phyloP scores from a whole-genome alignment of 2,329 filamentous ascomycete genomes.

The Arthrobotrys sphaeroides region DNA sequence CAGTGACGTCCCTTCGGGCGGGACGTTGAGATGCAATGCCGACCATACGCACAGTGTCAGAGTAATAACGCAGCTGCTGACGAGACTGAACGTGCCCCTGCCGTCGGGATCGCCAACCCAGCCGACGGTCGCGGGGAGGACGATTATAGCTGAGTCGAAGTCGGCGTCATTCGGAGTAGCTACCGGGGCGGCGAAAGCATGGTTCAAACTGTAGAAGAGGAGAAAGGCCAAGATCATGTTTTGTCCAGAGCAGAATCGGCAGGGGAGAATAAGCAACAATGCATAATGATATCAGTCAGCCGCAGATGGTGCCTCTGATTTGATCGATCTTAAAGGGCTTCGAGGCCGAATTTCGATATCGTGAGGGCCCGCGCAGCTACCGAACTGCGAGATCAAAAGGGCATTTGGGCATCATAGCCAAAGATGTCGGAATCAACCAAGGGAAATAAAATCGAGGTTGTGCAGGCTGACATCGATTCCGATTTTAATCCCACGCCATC shows the following conservation, averaged over 20 bases:
- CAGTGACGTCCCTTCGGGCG: constrained; percentile 40
- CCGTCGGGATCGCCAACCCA: constrained; percentile 57
- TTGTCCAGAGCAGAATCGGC: constrained; percentile 15
- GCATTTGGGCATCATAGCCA: neutral
- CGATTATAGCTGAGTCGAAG: neutral
- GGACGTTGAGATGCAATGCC: constrained; percentile 62
- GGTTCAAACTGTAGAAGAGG: constrained; percentile 9
- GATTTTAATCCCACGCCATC: constrained; percentile 19
- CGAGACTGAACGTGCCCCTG: constrained; percentile 59
- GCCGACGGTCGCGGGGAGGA: constrained; percentile 22
- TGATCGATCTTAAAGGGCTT: no score
- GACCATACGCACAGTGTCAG: constrained; percentile 61
- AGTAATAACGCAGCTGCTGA: constrained; percentile 60
- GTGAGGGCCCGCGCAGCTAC: neutral
- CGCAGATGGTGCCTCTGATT: neutral
- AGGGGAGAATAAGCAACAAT: constrained; percentile 1
- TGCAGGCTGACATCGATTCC: constrained; percentile 5
- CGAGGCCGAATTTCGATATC: neutral
- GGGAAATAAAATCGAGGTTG: constrained; percentile 1
- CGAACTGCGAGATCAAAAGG: neutral
- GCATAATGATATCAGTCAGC: constrained; percentile 16
- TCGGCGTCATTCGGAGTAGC: neutral
- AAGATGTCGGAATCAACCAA: neutral
- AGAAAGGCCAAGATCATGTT: constrained; percentile 36
- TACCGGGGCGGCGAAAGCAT: constrained; percentile 23